Evolutionary conservation across 352 stramenopile species (phyloP).

Genomic region (Bremia lactucae): DNA sequence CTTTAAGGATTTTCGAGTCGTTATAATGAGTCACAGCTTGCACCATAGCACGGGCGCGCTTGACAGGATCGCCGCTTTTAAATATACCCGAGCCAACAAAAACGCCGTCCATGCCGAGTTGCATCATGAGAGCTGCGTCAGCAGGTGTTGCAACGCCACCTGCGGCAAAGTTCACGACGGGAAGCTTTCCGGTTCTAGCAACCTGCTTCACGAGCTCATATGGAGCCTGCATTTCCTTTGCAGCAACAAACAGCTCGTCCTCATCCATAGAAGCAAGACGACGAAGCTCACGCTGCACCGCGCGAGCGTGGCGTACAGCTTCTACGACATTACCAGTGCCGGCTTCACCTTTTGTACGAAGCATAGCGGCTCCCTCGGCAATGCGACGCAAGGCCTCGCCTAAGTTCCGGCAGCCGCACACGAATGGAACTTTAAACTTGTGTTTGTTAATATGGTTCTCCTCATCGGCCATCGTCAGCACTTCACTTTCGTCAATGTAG

Average conservation of each 20-base stretch:
- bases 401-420: conserved; percentile 97
- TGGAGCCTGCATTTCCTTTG: conserved; percentile 93
- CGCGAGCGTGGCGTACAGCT: conserved; percentile 92
- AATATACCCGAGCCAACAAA: conserved; percentile 98
- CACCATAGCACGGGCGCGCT: conserved; percentile 93
- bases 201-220: conserved; percentile 92
- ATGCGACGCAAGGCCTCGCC: conserved; percentile 92
- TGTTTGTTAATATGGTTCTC: conserved; percentile 95
- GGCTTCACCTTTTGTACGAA: conserved; percentile 97
- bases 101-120: conserved; percentile 97
- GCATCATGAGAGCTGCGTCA: conserved; percentile 98
- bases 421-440: conserved; percentile 97
- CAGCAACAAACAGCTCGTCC: conserved; percentile 94
- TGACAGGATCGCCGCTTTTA: conserved; percentile 91
- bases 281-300: conserved; percentile 88
- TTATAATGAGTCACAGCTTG: conserved; percentile 96
- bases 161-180: conserved; percentile 97
- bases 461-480: conserved; percentile 98
- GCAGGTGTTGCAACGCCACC: conserved; percentile 96
- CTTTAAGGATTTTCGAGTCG: conserved; percentile 94
- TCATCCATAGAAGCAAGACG: conserved; percentile 89
- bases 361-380: conserved; percentile 94
- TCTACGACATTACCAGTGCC: conserved; percentile 98
- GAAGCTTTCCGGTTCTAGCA: conserved; percentile 83
- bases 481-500: conserved; percentile 98